phyloP scores from a whole-genome alignment of 164 flowering plant species.

The Akebia trifoliata region DNA sequence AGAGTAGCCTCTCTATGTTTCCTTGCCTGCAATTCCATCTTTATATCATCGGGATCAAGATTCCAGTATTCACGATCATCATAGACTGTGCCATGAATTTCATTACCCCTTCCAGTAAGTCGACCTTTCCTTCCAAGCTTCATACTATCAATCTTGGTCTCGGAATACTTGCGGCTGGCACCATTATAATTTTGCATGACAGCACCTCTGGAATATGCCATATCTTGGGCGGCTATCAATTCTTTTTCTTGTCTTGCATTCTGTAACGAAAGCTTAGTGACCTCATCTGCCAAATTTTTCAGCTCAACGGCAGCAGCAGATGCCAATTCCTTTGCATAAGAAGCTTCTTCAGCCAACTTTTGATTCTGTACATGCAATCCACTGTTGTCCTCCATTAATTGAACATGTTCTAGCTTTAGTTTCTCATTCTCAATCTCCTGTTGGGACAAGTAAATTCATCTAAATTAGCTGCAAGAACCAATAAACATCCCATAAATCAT shows the following conservation, averaged over 20 bases:
- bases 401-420: conserved; percentile 66
- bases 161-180: conserved; percentile 48
- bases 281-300: conserved; percentile 90
- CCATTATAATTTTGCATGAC: conserved; percentile 40
- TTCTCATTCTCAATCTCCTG: conserved; percentile 90
- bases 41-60: conserved; percentile 76
- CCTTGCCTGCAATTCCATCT: conserved; percentile 76
- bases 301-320: conserved; percentile 99
- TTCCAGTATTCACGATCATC: conserved; percentile 70
- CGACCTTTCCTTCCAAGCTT: conserved; percentile 59
- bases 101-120: conserved; percentile 44
- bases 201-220: conserved; percentile 44
- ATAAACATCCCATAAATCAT: neutral
- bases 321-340: conserved; percentile 96
- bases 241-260: conserved; percentile 84
- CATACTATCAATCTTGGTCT: conserved; percentile 40
- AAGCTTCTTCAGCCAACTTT: conserved; percentile 91
- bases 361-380: conserved; percentile 85
- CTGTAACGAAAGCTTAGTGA: conserved; percentile 85
- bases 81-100: conserved; percentile 31
- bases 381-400: conserved; percentile 73
- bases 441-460: neutral
- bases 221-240: conserved; percentile 59
- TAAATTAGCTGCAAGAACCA: neutral
- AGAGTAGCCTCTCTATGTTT: conserved; percentile 79